Conservation (phyloP, 192 early-diverging fungal genomes). For the Dissophora ornata region DNA sequence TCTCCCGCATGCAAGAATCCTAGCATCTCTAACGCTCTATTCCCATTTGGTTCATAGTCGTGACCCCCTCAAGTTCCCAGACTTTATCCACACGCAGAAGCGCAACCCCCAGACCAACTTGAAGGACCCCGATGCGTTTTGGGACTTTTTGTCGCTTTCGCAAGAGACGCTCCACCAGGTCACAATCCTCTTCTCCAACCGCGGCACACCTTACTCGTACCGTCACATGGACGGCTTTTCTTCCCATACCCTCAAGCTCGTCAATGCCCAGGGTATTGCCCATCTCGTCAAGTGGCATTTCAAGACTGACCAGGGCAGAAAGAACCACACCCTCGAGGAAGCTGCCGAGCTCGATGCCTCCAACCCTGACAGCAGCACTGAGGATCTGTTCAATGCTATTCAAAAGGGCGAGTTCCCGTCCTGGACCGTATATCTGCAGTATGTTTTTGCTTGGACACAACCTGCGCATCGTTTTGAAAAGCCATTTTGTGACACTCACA, state of each 20-base stretch:
- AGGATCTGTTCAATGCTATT: slow-evolving; percentile 81
- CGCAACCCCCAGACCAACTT: slow-evolving; percentile 82
- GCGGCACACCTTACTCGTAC: slow-evolving; percentile 82
- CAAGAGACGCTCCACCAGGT: slow-evolving; percentile 86
- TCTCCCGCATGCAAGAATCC: no score
- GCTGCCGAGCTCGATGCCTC: slow-evolving; percentile 66
- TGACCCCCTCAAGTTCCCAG: slow-evolving; percentile 84
- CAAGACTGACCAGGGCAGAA: slow-evolving; percentile 82
- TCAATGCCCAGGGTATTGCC: slow-evolving; percentile 73
- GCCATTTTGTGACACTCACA: no score
- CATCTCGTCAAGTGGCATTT: slow-evolving; percentile 90
- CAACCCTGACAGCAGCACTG: slow-evolving; percentile 81
- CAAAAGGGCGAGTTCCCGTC: slow-evolving; percentile 73
- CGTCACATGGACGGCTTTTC: slow-evolving; percentile 88
- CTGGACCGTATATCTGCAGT: slow-evolving; percentile 79
- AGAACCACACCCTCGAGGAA: slow-evolving; percentile 73
- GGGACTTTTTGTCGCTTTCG: slow-evolving; percentile 83
- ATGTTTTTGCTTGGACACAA: neutral
- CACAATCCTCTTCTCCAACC: slow-evolving; percentile 85
- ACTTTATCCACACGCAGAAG: slow-evolving; percentile 89
- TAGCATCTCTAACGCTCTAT: no score
- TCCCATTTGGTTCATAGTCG: no score
- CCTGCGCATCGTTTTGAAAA: neutral
- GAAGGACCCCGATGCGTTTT: slow-evolving; percentile 74
- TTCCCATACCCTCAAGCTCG: slow-evolving; percentile 81